These are phyloP conservation scores for Candida easanensis DNA, from an alignment of 805 yeast species.

Conservation along the genomic window DNA sequence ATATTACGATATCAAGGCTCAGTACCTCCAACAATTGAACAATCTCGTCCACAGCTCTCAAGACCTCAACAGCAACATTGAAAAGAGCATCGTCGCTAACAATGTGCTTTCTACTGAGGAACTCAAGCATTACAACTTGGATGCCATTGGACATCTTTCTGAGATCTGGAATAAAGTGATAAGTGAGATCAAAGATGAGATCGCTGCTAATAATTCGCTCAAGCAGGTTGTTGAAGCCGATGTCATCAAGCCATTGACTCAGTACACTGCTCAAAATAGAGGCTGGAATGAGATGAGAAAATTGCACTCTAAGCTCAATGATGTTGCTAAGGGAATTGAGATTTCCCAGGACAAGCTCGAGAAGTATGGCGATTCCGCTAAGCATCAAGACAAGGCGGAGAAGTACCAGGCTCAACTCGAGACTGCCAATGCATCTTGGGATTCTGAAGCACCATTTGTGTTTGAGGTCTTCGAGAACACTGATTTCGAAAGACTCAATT, in stretches of 20 bases:
- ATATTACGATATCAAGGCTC: slow-evolving; percentile 25
- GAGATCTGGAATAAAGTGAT: slow-evolving; percentile 45
- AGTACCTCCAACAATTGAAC: slow-evolving; percentile 22
- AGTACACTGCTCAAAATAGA: slow-evolving; percentile 50
- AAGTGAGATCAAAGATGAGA: slow-evolving; percentile 42
- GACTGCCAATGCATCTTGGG: slow-evolving; percentile 63
- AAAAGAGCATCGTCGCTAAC: slow-evolving; percentile 33
- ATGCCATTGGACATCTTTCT: slow-evolving; percentile 43
- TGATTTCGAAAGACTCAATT: slow-evolving; percentile 59
- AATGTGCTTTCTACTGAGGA: slow-evolving; percentile 42
- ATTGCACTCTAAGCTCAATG: slow-evolving; percentile 40
- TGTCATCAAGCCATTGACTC: slow-evolving; percentile 51
- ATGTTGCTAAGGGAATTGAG: slow-evolving; percentile 42
- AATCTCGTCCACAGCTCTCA: slow-evolving; percentile 21
- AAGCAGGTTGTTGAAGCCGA: slow-evolving; percentile 48
- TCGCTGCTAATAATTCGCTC: slow-evolving; percentile 47
- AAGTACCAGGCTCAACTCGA: slow-evolving; percentile 40
- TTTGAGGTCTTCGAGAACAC: slow-evolving; percentile 73
- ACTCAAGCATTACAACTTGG: slow-evolving; percentile 46
- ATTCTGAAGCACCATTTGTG: slow-evolving; percentile 70
- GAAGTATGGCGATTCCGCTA: slow-evolving; percentile 29
- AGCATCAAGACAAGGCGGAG: slow-evolving; percentile 23
- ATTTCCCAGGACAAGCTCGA: slow-evolving; percentile 40
- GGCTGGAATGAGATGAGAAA: slow-evolving; percentile 53
- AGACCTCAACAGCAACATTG: slow-evolving; percentile 34